Evolutionary conservation across 345 rosid genomes (phyloP), one percentile per base, ranked within the genome.

Genomic region (Turritis glabra): DNA sequence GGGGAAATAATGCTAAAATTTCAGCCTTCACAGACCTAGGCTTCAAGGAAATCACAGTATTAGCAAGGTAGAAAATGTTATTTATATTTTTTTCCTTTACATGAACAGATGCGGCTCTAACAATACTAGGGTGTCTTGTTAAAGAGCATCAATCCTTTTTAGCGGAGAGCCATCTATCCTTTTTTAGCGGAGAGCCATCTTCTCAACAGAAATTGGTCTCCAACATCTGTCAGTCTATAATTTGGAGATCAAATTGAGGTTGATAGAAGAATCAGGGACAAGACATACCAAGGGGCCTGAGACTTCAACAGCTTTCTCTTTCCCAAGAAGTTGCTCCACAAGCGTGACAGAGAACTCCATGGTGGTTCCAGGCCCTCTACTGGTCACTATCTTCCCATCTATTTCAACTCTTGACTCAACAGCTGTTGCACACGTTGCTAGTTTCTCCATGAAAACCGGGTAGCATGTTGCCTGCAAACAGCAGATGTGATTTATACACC

Each of bases 311-410:
- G 96, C 92, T 79, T 84, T 90, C n/a, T 85, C 92, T 84, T 89
- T 86, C 47, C 97, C 97, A 69, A 74, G 87, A 80, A 95, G 73
- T 51, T 84, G 87, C 72, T 89, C 92, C 48, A 88, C 88, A 47
- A 90, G 81, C 8, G 87, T 76, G 35, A 95, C 85, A 46, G 93
- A 85, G 82, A 87, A 92, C 75, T 95, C 97, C 89, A 95, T 85
- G 25, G 97, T 85, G 65, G 97, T 95, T 65, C 96, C 97, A 33
- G 99, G 94, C 22, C 91, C 91, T 66, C 93, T 87, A 75, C 97
- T 95, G 11, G 97, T 92, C 18, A 95, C 86, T 51, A 80, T 84
- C 64, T 67, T 82, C 25, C 93, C 93, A 77, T 95, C 99, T 57
- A 76, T 76, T 44, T 92, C 91, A 56, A 95, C 99, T 77, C 96